These are phyloP conservation scores for Trypethelium eluteriae DNA, from an alignment of 495 filamentous ascomycete species.

Conservation along the genomic window DNA sequence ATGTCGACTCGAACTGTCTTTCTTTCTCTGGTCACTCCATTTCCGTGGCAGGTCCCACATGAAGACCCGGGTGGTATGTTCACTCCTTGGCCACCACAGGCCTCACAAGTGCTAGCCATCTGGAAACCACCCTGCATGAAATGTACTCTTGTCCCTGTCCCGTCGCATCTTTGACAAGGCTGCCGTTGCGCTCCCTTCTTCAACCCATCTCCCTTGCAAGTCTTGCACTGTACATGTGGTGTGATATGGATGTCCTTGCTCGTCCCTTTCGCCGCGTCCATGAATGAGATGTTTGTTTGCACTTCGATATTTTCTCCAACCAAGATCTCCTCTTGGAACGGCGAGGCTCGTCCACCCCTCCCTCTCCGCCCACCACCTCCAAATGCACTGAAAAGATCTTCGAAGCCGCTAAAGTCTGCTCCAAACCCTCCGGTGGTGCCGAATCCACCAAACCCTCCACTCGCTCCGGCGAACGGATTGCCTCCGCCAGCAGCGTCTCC, in stretches of 20 bases:
- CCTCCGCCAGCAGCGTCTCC: slow-evolving; percentile 46
- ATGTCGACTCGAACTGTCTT: slow-evolving; percentile 82
- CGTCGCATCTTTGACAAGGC: slow-evolving; percentile 71
- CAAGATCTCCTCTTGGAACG: slow-evolving; percentile 68
- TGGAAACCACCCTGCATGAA: slow-evolving; percentile 90
- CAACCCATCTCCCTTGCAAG: slow-evolving; percentile 74
- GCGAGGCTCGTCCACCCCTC: slow-evolving; percentile 46
- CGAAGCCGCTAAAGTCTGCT: slow-evolving; percentile 73
- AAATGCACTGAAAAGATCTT: slow-evolving; percentile 89
- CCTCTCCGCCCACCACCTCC: slow-evolving; percentile 54
- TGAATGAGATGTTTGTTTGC: slow-evolving; percentile 83
- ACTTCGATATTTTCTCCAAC: slow-evolving; percentile 93
- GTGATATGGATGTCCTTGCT: slow-evolving; percentile 69
- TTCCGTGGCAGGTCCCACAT: slow-evolving; percentile 68
- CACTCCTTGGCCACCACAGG: slow-evolving; percentile 69
- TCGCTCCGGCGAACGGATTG: slow-evolving; percentile 53
- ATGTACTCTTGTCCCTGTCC: slow-evolving; percentile 78
- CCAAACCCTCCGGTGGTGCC: slow-evolving; percentile 55
- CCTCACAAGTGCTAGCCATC: slow-evolving; percentile 78
- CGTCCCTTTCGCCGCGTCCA: slow-evolving; percentile 89
- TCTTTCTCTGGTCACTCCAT: slow-evolving; percentile 68
- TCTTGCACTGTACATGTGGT: slow-evolving; percentile 68
- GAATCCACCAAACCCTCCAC: slow-evolving; percentile 48
- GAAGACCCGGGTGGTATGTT: slow-evolving; percentile 66
- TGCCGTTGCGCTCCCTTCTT: slow-evolving; percentile 67